Base-by-base conservation (phyloP, 192 early-diverging fungal genomes). In the Gamsiella multidivaricata region DNA sequence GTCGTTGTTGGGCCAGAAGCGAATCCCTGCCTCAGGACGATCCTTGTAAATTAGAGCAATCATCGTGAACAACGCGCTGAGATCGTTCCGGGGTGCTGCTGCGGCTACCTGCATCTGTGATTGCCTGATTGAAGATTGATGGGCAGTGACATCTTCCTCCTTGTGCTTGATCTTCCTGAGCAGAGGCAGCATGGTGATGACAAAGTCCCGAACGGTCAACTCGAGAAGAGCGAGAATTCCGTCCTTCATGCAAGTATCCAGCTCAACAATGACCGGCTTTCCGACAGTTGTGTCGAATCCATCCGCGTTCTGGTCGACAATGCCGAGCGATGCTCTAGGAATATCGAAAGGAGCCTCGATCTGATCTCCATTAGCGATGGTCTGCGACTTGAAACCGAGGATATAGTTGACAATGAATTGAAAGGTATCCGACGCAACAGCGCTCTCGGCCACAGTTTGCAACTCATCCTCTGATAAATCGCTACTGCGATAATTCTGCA, bases 1-100 rank as follows among this genome's bases (percentile, higher is more conserved):
- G 59, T 88, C 87, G 6, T 70, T 60, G 36, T 54, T 81, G 26
- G 68, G 49, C 93, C 93, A 94, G 81, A 92, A 93, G 6, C 81
- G 85, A 23, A 92, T 78, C 12, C 91, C 91, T 5, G 86, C 86
- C 57, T 98, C 93, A 14, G 91, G 89, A 11, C 90, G 85, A 52
- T 93, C 87, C 9, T 85, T 72, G 83, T 92, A 97, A 9, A 97
- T 78, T 18, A 87, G 75, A 7, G 91, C 87, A 9, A 98, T 83
- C 25, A 95, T 79, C 10, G 82, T 73, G 34, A 97, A 89, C 18
- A 97, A 86, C 1, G 89, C 80, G 65, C 94, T 92, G 1, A 90
- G 84, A 61, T 90, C 87, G 9, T 70, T 58, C 33, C 74, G 51
- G 17, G 66, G 20, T 31, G 56, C 14, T 43, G 54, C 28, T 2